phyloP scores from a whole-genome alignment of 2,329 filamentous ascomycete genomes.

The Xylaria sp. region DNA sequence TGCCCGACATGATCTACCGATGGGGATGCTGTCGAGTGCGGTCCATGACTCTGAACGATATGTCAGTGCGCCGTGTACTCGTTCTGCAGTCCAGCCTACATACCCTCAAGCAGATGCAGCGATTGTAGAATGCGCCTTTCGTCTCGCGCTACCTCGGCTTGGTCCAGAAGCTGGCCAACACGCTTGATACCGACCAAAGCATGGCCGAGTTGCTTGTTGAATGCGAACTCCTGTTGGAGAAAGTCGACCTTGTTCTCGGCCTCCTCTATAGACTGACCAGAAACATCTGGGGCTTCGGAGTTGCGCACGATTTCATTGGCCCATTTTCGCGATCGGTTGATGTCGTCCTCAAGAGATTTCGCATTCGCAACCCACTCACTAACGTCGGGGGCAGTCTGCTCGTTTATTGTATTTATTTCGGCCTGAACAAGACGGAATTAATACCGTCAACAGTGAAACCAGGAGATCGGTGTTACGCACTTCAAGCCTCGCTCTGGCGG shows the following conservation, averaged over 20 bases:
- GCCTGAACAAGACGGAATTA: constrained; percentile 38
- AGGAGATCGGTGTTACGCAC: constrained; percentile 28
- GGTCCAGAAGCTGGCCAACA: constrained; percentile 56
- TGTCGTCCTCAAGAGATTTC: constrained; percentile 77
- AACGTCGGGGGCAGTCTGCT: constrained; percentile 71
- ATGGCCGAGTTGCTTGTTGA: constrained; percentile 51
- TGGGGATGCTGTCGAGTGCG: constrained; percentile 54
- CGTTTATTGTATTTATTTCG: constrained; percentile 71
- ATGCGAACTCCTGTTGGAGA: constrained; percentile 52
- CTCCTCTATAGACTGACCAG: constrained; percentile 48
- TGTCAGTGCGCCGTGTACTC: constrained; percentile 22
- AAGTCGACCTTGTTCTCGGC: constrained; percentile 53
- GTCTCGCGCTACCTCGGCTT: constrained; percentile 54
- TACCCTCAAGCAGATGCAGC: constrained; percentile 49
- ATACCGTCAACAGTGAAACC: neutral
- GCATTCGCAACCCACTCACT: constrained; percentile 83
- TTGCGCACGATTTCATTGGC: constrained; percentile 76
- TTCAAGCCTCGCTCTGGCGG: constrained; percentile 42
- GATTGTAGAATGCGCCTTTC: constrained; percentile 53
- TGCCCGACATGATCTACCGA: constrained; percentile 56
- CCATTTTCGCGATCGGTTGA: constrained; percentile 70
- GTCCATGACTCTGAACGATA: constrained; percentile 46
- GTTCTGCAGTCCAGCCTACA: constrained; percentile 26
- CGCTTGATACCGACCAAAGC: constrained; percentile 48
- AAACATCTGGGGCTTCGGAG: constrained; percentile 58